Conservation (phyloP, 257 asterid species). For the Vinca minor region DNA sequence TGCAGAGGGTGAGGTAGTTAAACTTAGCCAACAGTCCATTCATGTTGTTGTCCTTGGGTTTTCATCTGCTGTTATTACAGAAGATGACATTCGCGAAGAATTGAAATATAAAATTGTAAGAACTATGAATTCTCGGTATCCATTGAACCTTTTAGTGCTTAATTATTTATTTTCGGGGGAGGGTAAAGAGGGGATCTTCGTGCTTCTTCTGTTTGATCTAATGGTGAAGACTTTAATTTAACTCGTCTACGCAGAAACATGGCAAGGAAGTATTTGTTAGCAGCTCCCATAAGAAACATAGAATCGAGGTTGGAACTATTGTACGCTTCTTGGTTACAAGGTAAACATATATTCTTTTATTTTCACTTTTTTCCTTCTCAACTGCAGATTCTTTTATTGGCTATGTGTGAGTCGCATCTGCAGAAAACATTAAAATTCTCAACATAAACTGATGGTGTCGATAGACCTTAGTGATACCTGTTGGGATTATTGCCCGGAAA, state of each 20-base stretch:
- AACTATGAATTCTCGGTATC: conserved; percentile 2
- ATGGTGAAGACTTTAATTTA: neutral
- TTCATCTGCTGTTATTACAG: conserved; percentile 49
- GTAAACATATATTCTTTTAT: conserved; percentile 14
- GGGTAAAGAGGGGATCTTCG: neutral
- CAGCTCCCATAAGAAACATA: conserved; percentile 46
- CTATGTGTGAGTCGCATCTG: neutral
- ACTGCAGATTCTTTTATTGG: neutral
- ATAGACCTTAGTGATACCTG: neutral
- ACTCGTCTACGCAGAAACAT: conserved; percentile 39
- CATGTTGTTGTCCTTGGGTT: conserved; percentile 73
- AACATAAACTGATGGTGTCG: neutral
- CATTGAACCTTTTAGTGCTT: neutral
- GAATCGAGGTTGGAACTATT: conserved; percentile 52
- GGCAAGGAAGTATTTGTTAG: conserved; percentile 54
- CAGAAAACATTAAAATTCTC: neutral
- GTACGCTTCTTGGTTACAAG: conserved; percentile 65
- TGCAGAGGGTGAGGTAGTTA: conserved; percentile 78
- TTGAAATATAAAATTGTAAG: conserved; percentile 57
- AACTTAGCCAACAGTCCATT: conserved; percentile 46
- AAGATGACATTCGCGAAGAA: conserved; percentile 57
- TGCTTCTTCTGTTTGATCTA: neutral
- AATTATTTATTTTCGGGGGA: neutral
- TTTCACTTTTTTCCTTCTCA: neutral
- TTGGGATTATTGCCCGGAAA: neutral